These are phyloP conservation scores for Mikania micrantha DNA, from an alignment of 129 eudicot genomes.

Conservation along the genomic window DNA sequence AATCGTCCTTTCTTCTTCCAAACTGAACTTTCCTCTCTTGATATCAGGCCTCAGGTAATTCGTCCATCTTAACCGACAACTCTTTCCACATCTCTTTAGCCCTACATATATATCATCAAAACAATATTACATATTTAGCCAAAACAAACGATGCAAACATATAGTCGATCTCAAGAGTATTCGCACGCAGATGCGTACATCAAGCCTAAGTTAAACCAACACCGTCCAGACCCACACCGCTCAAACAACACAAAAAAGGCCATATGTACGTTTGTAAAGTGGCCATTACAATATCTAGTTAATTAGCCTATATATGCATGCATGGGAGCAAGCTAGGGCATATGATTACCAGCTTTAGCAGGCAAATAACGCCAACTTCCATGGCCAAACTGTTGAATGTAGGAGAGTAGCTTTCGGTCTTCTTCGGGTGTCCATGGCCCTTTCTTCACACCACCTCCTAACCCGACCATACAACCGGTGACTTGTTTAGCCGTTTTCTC, in stretches of 20 bases:
- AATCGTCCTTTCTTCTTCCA: constrained; percentile 69
- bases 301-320: not conserved
- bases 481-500: constrained; percentile 26
- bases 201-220: too few species aligned
- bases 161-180: too few species aligned
- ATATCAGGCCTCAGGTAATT: constrained; percentile 66
- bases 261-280: too few species aligned
- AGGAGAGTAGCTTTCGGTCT: constrained; percentile 55
- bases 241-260: too few species aligned
- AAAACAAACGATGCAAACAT: too few species aligned
- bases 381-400: constrained; percentile 54
- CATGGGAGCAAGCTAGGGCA: not conserved
- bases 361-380: constrained; percentile 81
- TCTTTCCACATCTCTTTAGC: constrained; percentile 65
- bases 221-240: too few species aligned
- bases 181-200: too few species aligned
- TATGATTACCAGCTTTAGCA: constrained; percentile 54
- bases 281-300: too few species aligned
- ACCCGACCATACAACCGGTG: constrained; percentile 18
- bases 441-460: constrained; percentile 49
- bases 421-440: constrained; percentile 83
- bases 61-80: constrained; percentile 71
- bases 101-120: constrained; percentile 29
- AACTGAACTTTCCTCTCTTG: constrained; percentile 73
- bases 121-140: not conserved